A percentile compares a stretch with the other conserved stretches of the same genome.
phyloP scores from a whole-genome alignment of 805 yeast species.

The Teunomyces barrocoloradensis region DNA sequence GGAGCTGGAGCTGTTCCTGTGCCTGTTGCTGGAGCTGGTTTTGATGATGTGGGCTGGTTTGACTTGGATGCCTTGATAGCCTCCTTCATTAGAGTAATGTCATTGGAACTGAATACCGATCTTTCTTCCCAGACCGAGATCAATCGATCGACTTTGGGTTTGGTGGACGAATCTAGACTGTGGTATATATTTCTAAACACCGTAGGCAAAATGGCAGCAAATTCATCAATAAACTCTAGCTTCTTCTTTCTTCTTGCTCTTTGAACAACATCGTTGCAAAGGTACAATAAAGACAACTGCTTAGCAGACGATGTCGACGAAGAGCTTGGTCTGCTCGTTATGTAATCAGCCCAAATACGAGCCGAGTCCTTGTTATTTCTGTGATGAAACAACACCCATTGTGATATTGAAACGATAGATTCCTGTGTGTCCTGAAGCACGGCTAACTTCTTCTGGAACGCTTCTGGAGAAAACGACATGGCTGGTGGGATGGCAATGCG shows the following conservation, averaged over 20 bases:
- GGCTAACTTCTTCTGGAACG: constrained; percentile 46
- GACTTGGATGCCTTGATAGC: constrained; percentile 20
- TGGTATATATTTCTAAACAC: constrained; percentile 34
- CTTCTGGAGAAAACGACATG: constrained; percentile 53
- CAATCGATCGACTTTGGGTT: constrained; percentile 49
- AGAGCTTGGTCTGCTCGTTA: constrained; percentile 16
- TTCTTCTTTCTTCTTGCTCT: constrained; percentile 64
- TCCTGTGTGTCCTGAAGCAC: constrained; percentile 61
- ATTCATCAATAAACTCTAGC: constrained; percentile 56
- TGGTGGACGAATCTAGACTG: constrained; percentile 32
- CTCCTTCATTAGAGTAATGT: constrained; percentile 26
- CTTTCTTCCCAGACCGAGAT: constrained; percentile 60
- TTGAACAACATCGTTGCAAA: constrained; percentile 81
- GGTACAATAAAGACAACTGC: constrained; percentile 59
- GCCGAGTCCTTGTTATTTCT: constrained; percentile 55
- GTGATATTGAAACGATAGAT: constrained; percentile 70
- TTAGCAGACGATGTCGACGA: constrained; percentile 22
- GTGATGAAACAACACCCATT: constrained; percentile 71
- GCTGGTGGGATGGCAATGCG: not conserved
- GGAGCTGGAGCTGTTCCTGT: not conserved
- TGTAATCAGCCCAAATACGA: constrained; percentile 47
- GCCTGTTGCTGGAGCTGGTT: not conserved
- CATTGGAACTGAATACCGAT: constrained; percentile 35
- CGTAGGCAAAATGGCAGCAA: constrained; percentile 47
- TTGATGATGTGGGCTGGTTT: not conserved